A percentile compares a stretch with the other conserved stretches of the same genome.
These are phyloP conservation scores for Bonia amplexicaulis DNA, from an alignment of 176 grass and related monocot species.

Conservation along the genomic window DNA sequence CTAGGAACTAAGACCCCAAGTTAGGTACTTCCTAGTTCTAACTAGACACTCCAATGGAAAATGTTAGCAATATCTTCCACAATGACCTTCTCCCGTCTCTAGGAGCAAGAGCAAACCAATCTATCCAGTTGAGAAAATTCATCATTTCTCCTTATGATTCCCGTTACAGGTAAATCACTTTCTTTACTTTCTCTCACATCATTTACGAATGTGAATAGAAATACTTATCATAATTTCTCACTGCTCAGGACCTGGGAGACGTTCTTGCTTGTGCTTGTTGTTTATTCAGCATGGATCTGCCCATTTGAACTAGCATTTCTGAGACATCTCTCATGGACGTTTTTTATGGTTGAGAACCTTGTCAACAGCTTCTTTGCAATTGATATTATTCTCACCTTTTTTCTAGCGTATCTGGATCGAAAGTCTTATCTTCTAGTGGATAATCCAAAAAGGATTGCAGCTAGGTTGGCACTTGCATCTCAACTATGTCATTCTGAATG, in stretches of 20 bases:
- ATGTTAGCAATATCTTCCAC: slow-evolving; percentile 38
- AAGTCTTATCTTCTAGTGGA: slow-evolving; percentile 70
- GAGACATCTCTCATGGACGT: slow-evolving; percentile 41
- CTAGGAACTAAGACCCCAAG: not conserved
- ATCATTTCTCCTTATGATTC: slow-evolving; percentile 75
- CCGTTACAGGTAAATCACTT: slow-evolving; percentile 57
- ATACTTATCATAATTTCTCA: slow-evolving; percentile 2
- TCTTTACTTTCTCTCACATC: slow-evolving; percentile 20
- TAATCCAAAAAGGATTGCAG: slow-evolving; percentile 61
- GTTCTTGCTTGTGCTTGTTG: slow-evolving; percentile 68
- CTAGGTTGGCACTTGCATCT: slow-evolving; percentile 44
- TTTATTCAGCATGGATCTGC: slow-evolving; percentile 86
- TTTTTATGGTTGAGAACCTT: slow-evolving; percentile 60
- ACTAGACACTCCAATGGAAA: slow-evolving; percentile 39
- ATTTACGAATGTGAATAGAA: not conserved
- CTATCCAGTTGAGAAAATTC: slow-evolving; percentile 58
- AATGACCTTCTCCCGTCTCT: slow-evolving; percentile 67
- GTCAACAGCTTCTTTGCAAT: slow-evolving; percentile 71
- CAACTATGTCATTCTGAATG: not conserved
- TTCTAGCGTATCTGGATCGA: slow-evolving; percentile 56
- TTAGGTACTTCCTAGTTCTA: slow-evolving; percentile 3
- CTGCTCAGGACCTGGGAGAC: slow-evolving; percentile 59
- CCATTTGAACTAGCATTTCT: slow-evolving; percentile 80
- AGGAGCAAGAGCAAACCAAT: slow-evolving; percentile 56
- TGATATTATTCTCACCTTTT: slow-evolving; percentile 83